Evolutionary conservation across 805 yeast genomes (phyloP), one percentile per base, ranked within the genome.

Genomic region (Candida caryicola): DNA sequence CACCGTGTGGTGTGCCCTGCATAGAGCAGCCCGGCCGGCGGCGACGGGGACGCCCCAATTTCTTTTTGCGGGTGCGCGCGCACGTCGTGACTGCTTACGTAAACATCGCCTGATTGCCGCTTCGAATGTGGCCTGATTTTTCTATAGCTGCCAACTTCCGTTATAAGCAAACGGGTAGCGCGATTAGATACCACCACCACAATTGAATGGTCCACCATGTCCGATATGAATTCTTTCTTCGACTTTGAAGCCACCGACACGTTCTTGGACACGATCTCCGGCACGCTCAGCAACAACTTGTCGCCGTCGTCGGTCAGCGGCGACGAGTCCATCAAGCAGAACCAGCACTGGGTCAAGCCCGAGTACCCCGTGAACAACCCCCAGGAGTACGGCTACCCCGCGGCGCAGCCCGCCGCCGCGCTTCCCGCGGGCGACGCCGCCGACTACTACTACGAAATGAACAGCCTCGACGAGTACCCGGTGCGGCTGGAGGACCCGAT

Each of bases 181-280:
- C 29, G n/a, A n/a, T n/a, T n/a, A n/a, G n/a, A n/a, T n/a, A n/a
- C n/a, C n/a, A n/a, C n/a, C n/a, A n/a, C n/a, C n/a, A n/a, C n/a
- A n/a, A n/a, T n/a, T n/a, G n/a, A n/a, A n/a, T n/a, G n/a, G 10
- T 16, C 31, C 17, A 28, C 16, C n/a, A 46, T 46, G 50, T 27
- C 50, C 15, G 51, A 47, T 19, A 41, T 43, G 19, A 29, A 23
- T 33, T 38, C 30, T 30, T 45, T 33, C 43, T 45, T 43, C 38
- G 49, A 47, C 37, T 62, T 64, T 41, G 62, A 55, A 15, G 48
- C 55, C 26, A 50, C 67, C 12, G 65, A 62, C 37, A 49, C 36
- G 36, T 62, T 64, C 34, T 47, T 64, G 33, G 55, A 54, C 34
- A 47, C 48, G 27, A 51, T 63, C 12, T 50, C 60, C n/a, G 63